phyloP scores from a whole-genome alignment of 768 basidiomycete species.

The Russula olivacea region DNA sequence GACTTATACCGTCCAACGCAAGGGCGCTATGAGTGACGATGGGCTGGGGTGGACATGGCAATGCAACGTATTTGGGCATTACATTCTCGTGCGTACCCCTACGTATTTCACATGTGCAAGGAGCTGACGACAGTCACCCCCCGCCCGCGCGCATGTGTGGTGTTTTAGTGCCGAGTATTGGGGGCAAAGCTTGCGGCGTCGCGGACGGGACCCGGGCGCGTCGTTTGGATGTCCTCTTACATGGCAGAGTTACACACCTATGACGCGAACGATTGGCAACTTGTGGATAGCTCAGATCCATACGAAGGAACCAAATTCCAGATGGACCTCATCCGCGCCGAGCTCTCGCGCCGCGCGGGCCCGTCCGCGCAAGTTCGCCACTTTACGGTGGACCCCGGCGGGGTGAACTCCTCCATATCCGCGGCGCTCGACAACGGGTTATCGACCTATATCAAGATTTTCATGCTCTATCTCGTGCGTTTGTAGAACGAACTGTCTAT shows the following conservation, averaged over 20 bases:
- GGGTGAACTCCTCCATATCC: constrained; percentile 60
- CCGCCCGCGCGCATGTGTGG: not conserved
- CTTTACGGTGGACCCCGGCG: constrained; percentile 62
- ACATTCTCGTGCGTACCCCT: constrained; percentile 52
- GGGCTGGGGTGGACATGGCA: constrained; percentile 81
- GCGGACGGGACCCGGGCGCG: constrained; percentile 43
- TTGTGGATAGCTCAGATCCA: constrained; percentile 50
- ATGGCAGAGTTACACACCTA: constrained; percentile 52
- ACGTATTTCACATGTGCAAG: not conserved
- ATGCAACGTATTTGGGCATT: constrained; percentile 79
- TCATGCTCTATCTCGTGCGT: constrained; percentile 61
- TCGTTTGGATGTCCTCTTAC: constrained; percentile 77
- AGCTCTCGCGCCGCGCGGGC: constrained; percentile 45
- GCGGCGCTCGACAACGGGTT: constrained; percentile 41
- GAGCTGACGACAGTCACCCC: not conserved
- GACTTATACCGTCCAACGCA: constrained; percentile 49
- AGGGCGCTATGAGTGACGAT: constrained; percentile 57
- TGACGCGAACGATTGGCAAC: constrained; percentile 66
- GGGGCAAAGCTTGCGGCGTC: constrained; percentile 47
- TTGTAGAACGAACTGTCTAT: not conserved
- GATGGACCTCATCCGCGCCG: constrained; percentile 57
- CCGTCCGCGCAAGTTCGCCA: constrained; percentile 41
- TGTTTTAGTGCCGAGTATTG: constrained; percentile 56
- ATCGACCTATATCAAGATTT: constrained; percentile 43
- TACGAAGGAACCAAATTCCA: constrained; percentile 76